Percentiles rank a stretch among this genome's conserved stretches.
phyloP scores from a whole-genome alignment of 345 rosid genomes.

The Populus simonii region DNA sequence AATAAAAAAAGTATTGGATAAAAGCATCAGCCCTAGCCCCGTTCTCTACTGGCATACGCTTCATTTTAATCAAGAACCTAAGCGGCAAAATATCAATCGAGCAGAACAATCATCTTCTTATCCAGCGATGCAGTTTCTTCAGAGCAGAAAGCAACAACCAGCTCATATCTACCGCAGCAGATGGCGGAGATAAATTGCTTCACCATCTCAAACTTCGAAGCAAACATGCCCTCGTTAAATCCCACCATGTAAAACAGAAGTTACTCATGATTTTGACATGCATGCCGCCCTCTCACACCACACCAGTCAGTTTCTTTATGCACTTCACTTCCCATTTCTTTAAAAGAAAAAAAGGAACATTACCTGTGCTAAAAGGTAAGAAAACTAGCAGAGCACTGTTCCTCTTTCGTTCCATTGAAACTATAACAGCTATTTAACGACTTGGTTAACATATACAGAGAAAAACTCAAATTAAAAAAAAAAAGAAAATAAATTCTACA shows the following conservation, averaged over 20 bases:
- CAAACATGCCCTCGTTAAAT: background rate
- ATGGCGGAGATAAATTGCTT: background rate
- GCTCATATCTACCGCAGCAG: background rate
- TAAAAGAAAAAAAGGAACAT: too few relatives aligned
- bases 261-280: conserved; percentile 3
- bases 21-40: conserved; percentile 35
- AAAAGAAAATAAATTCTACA: background rate
- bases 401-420: background rate
- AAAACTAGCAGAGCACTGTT: background rate
- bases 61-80: conserved; percentile 22
- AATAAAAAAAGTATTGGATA: conserved; percentile 10
- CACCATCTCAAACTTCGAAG: conserved; percentile 18
- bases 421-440: background rate
- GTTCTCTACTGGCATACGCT: conserved; percentile 36
- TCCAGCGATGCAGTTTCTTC: background rate
- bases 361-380: background rate
- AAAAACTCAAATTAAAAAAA: background rate
- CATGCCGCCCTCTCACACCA: background rate
- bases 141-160: background rate
- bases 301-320: background rate
- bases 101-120: conserved; percentile 8
- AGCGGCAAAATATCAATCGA: too few relatives aligned
- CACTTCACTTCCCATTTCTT: background rate
- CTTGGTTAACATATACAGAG: background rate
- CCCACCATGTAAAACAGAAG: background rate